A percentile compares a stretch with the other conserved stretches of the same genome.
Conservation (phyloP, 352 stramenopile genomes). For the Phytophthora fragariae region DNA sequence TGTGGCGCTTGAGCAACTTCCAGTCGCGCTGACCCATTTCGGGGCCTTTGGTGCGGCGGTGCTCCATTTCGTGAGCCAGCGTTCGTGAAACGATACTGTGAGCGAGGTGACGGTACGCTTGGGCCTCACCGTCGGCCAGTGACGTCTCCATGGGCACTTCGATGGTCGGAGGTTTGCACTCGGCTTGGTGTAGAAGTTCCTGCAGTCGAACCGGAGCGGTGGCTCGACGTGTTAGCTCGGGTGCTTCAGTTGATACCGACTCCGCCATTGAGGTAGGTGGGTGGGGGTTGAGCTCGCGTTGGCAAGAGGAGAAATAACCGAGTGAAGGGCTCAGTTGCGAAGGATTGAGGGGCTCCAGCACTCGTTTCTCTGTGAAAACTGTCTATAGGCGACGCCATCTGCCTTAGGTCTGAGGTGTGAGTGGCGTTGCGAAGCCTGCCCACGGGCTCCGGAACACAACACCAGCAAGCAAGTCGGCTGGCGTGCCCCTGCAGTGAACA, state of each 20-base stretch:
- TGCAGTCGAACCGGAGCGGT: conserved; percentile 33
- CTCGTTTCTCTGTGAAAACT: conserved; percentile 11
- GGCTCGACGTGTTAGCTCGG: conserved; percentile 20
- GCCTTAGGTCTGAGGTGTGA: conserved; percentile 10
- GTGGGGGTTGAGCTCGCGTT: not conserved
- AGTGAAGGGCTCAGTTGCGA: conserved; percentile 21
- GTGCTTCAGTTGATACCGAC: conserved; percentile 6
- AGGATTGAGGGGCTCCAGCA: conserved; percentile 6
- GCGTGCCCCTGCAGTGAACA: conserved; percentile 22
- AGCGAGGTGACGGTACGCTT: conserved; percentile 40
- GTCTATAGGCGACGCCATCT: conserved; percentile 26
- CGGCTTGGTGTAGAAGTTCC: conserved; percentile 24
- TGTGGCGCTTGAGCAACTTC: conserved; percentile 49
- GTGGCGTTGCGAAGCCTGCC: conserved; percentile 1
- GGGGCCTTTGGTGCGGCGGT: conserved; percentile 28
- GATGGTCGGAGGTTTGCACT: conserved; percentile 5
- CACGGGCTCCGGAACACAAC: conserved; percentile 1
- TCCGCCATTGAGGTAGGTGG: conserved; percentile 13
- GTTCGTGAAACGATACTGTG: conserved; percentile 54
- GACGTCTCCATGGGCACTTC: conserved; percentile 14
- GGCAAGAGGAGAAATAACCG: conserved; percentile 14
- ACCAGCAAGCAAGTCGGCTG: conserved; percentile 27
- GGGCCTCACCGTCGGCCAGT: conserved; percentile 34
- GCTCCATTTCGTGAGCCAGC: conserved; percentile 55
- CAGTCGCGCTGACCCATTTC: conserved; percentile 33